These are phyloP conservation scores for Hebeloma cylindrosporum DNA, from an alignment of 768 basidiomycete species.

Conservation along the genomic window DNA sequence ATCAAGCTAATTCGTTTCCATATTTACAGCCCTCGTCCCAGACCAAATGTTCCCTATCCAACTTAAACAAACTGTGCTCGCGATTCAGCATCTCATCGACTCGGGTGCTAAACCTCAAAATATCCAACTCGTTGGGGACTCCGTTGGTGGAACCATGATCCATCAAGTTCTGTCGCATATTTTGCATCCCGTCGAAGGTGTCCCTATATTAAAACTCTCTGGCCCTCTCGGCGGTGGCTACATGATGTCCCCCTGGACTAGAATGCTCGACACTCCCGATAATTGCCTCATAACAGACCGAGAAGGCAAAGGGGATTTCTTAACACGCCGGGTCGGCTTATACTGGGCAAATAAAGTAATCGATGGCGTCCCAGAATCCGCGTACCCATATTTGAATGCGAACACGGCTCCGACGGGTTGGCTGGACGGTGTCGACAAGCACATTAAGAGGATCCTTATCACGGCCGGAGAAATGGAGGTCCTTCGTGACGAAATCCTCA, in stretches of 20 bases:
- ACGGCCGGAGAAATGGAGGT: constrained; percentile 26
- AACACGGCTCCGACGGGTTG: constrained; percentile 23
- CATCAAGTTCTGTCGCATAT: constrained; percentile 38
- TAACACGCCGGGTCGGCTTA: background rate
- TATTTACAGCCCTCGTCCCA: constrained; percentile 29
- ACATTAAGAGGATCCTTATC: constrained; percentile 26
- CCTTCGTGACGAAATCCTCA: constrained; percentile 24
- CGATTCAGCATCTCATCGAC: constrained; percentile 32
- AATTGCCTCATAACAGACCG: no score
- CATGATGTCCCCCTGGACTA: constrained; percentile 43
- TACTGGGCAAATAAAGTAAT: constrained; percentile 4
- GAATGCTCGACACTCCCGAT: constrained; percentile 23
- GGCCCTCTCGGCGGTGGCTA: constrained; percentile 31
- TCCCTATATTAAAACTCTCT: constrained; percentile 24
- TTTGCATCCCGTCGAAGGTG: constrained; percentile 32
- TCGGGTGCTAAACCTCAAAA: constrained; percentile 30
- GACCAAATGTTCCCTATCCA: constrained; percentile 34
- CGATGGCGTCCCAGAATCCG: background rate
- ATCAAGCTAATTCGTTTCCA: background rate
- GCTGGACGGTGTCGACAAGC: constrained; percentile 23
- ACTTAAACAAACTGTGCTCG: constrained; percentile 30
- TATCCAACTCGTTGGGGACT: constrained; percentile 38
- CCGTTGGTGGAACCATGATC: constrained; percentile 39
- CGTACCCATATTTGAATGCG: constrained; percentile 17
- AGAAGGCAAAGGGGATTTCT: no score